Base-by-base conservation (phyloP, 108 stramenopile genomes). In the Nitzschia putrida region DNA sequence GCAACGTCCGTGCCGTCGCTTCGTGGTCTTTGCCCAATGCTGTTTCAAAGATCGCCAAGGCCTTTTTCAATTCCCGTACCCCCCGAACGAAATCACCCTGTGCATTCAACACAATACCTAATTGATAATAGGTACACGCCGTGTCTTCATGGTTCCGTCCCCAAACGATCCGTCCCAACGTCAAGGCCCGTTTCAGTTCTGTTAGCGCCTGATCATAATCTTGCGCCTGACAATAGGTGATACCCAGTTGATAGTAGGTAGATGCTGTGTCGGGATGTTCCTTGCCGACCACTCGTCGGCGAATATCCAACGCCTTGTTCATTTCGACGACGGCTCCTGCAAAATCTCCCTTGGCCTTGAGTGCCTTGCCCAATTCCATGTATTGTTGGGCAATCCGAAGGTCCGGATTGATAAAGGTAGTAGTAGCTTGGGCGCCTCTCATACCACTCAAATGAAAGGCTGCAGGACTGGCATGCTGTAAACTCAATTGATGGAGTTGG, bases 21-120 rank as follows among this genome's bases (percentile, higher is more conserved):
- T 72, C 66, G 41, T 80, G 80, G 21, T 80, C 80, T 39, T 56
- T 39, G 18, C 80, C 80, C 53, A 80, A 52, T 8, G 41, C 54
- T 16, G 38, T 65, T 60, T 66, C 64, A 57, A 77, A 77, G 8
- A 77, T 77, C 13, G 58, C 50, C 57, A 64, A 60, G 10, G 76
- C 76, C 64, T 77, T 77, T 66, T 43, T 57, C 69, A 77, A 53
- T 60, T 77, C 76, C 43, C 76, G 69, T 25, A 71, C n/a, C 51
- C 76, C 76, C 37, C 53, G 61, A 41, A 66, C 69, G 42, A 42
- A 77, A 45, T 71, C 69, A 6, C 55, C 64, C 50, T 57, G 53
- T 37, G 76, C 76, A 60, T 77, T 77, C 64, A 77, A 58, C 39
- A 77, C 76, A 52, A 77, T 70, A 5, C 76, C 76, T n/a, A 77